Conservation (phyloP, 164 flowering plant species). For the Berberis thunbergii region DNA sequence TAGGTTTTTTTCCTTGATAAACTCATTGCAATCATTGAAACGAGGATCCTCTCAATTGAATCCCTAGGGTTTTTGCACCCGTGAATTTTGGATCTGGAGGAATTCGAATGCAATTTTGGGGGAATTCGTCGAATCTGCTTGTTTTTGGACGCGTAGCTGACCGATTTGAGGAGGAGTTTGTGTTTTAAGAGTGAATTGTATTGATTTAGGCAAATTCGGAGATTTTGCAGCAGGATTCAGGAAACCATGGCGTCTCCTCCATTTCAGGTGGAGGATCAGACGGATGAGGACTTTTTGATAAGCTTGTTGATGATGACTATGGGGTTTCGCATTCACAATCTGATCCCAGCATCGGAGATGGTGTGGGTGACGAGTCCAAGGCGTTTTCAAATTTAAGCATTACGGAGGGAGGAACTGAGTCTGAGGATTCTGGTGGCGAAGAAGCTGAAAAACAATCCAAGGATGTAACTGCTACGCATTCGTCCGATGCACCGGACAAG, state of each 20-base stretch:
- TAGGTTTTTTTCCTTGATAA: no score
- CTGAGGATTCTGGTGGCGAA: constrained; percentile 1
- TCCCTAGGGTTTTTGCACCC: no score
- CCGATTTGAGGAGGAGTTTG: not conserved
- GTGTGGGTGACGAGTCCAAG: constrained; percentile 21
- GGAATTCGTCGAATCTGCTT: no score
- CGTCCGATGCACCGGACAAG: constrained; percentile 7
- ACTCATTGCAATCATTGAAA: no score
- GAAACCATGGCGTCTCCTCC: constrained; percentile 35
- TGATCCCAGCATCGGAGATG: constrained; percentile 9
- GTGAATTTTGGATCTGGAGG: no score
- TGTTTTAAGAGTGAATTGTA: not conserved
- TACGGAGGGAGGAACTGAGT: constrained; percentile 12
- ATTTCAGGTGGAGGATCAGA: constrained; percentile 43
- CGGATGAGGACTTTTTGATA: constrained; percentile 54
- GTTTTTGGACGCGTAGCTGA: no score
- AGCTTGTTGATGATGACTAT: constrained; percentile 37
- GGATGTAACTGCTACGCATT: not conserved
- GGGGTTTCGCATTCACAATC: constrained; percentile 8
- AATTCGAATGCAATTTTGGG: no score
- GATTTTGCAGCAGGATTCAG: not conserved
- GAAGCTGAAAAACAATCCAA: constrained; percentile 8
- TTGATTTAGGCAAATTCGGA: not conserved
- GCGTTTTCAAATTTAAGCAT: constrained; percentile 21
- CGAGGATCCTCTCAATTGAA: no score